Base-by-base conservation (phyloP, 2,329 filamentous ascomycete species). In the Verticillium dahliae region DNA sequence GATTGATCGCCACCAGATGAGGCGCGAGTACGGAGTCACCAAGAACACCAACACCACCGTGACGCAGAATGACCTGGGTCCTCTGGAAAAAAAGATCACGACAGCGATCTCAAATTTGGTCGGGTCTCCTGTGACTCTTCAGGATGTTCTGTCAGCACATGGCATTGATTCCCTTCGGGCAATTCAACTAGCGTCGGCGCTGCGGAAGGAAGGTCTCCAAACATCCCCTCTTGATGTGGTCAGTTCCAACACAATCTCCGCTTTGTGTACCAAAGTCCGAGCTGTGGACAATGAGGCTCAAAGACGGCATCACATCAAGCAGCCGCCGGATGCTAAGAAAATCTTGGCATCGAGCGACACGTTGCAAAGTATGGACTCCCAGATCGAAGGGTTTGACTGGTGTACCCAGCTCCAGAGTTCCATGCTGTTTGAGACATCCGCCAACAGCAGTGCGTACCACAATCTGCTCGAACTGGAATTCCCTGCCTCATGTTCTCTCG, bases 341-440 rank as follows among this genome's bases (percentile, higher is more conserved):
- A 14, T 58, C 14, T 27, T 58, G 35, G 39, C 56, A 13, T 33
- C n/a, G 15, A 15, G 15, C 38, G 15, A 5, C n/a, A 31, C 39
- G n/a, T 55, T 64, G 38, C 57, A 58, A 60, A 58, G 61, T 56
- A 62, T 63, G 39, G 62, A 65, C 60, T 22, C 31, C 6, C 27
- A n/a, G 10, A 64, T 79, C 10, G 74, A 80, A 38, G 73, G 76
- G 31, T 68, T 87, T n/a, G 70, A 81, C 18, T 81, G 81, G 4
- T 95, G 91, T 71, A 93, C 88, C 4, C 82, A 87, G 14, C 78
- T 95, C 10, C 93, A 97, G 68, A 77, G 82, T 18, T 87, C 91
- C 1, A 96, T 97, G 91, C 79, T 97, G 15, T 80, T 85, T 0
- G 91, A 96, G 74, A 93, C 91, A 0, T 73, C 80, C 2, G 79